Evolutionary conservation across 306 rosid genomes (phyloP).

Genomic region (Datisca glomerata): DNA sequence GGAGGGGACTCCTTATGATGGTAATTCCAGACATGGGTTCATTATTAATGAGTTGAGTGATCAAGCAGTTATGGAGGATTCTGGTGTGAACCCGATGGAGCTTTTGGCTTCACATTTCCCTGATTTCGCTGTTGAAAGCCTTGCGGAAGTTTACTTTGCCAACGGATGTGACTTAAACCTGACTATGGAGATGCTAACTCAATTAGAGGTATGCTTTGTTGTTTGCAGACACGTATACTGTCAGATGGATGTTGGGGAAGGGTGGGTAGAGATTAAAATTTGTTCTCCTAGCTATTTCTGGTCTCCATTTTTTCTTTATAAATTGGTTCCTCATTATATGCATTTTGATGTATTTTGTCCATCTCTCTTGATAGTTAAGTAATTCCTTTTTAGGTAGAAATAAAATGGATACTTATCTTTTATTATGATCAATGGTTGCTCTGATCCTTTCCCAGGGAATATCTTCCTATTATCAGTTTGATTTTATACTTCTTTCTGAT

Average conservation of each 20-base stretch:
- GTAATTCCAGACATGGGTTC: conserved; percentile 48
- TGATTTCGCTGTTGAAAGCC: conserved; percentile 88
- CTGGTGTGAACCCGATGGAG: conserved; percentile 60
- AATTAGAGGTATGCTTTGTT: conserved; percentile 68
- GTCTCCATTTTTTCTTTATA: not conserved
- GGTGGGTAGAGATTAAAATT: not conserved
- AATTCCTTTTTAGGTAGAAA: too few species aligned
- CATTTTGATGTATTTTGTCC: not conserved
- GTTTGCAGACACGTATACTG: conserved; percentile 1
- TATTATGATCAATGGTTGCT: too few species aligned
- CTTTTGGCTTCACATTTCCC: conserved; percentile 81
- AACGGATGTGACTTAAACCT: conserved; percentile 64
- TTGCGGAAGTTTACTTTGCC: conserved; percentile 81
- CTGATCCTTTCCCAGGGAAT: too few species aligned
- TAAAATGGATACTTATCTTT: too few species aligned
- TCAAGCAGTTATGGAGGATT: conserved; percentile 44
- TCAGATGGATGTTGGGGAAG: conserved; percentile 2
- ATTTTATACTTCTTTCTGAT: conserved; percentile 13
- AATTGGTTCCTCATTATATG: too few species aligned
- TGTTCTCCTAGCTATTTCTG: not conserved
- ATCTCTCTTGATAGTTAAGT: too few species aligned
- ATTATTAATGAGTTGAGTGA: conserved; percentile 52
- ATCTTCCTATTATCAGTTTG: conserved; percentile 5
- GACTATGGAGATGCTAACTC: conserved; percentile 88
- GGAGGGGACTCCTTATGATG: conserved; percentile 44